phyloP scores from a whole-genome alignment of 257 asterid genomes.

The Osmanthus fragrans region DNA sequence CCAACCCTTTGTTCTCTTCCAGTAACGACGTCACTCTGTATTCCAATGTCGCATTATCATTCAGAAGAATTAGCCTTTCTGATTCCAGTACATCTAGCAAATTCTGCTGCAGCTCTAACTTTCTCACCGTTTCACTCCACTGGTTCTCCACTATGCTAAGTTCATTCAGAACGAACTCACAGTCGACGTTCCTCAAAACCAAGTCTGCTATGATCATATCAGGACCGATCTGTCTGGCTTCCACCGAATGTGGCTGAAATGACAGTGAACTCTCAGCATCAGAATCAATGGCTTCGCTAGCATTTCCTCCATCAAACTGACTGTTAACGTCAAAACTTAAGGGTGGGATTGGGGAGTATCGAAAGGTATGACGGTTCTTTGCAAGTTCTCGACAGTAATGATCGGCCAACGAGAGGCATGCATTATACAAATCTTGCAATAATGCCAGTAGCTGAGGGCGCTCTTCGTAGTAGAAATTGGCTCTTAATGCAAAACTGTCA shows the following conservation, averaged over 20 bases:
- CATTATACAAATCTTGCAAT: constrained; percentile 76
- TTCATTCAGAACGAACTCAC: constrained; percentile 58
- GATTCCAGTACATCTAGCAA: constrained; percentile 87
- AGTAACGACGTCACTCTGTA: constrained; percentile 62
- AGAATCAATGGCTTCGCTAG: constrained; percentile 58
- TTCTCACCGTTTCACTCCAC: constrained; percentile 58
- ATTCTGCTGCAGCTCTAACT: constrained; percentile 81
- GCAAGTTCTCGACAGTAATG: constrained; percentile 77
- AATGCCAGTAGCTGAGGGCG: constrained; percentile 81
- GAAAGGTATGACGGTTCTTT: constrained; percentile 51
- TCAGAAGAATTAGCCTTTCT: constrained; percentile 77
- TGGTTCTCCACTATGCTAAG: constrained; percentile 48
- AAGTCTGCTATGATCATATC: constrained; percentile 70
- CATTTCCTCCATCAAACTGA: constrained; percentile 38
- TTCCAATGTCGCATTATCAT: constrained; percentile 72
- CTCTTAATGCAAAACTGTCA: constrained; percentile 72
- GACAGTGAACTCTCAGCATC: constrained; percentile 71
- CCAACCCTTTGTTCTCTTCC: constrained; percentile 83
- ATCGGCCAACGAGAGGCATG: constrained; percentile 76
- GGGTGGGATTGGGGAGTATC: constrained; percentile 50
- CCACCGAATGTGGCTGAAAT: background rate
- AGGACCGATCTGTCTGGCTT: constrained; percentile 29
- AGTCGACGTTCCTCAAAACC: constrained; percentile 66
- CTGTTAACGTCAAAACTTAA: constrained; percentile 31
- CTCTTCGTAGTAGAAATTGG: constrained; percentile 74